Evolutionary conservation across 306 rosid genomes (phyloP).

Genomic region (Cicer bijugum): DNA sequence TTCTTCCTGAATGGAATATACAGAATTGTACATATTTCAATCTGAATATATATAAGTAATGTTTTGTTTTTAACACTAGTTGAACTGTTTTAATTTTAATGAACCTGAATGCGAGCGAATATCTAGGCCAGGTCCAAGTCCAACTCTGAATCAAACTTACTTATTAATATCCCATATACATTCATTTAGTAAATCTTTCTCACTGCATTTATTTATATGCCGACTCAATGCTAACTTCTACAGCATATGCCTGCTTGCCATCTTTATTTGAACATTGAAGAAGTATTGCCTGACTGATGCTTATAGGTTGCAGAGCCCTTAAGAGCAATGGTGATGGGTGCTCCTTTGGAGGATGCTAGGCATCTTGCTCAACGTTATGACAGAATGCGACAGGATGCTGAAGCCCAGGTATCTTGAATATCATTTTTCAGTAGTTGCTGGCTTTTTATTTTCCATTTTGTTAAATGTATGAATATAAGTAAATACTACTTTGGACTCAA

Average conservation of each 20-base stretch:
- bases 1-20: conserved; percentile 8
- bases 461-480: conserved; percentile 9
- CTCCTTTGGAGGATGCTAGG: conserved; percentile 95
- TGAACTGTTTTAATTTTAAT: conserved; percentile 4
- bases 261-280: conserved; percentile 40
- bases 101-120: conserved; percentile 16
- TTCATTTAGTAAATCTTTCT: conserved; percentile 27
- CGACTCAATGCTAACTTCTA: conserved; percentile 19
- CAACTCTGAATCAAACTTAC: conserved; percentile 7
- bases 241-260: conserved; percentile 4
- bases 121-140: conserved; percentile 14
- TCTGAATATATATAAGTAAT: neutral
- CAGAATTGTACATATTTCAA: conserved; percentile 21
- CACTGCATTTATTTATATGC: conserved; percentile 15
- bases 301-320: conserved; percentile 89
- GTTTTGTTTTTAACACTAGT: neutral
- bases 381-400: conserved; percentile 93
- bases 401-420: conserved; percentile 74
- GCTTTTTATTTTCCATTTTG: neutral
- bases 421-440: conserved; percentile 6
- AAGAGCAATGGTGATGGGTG: conserved; percentile 92
- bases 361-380: conserved; percentile 97
- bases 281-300: conserved; percentile 42
- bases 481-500: conserved; percentile 8
- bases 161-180: neutral